phyloP scores from a whole-genome alignment of 1,139 yeast genomes.

The Yamadazyma mexicana region DNA sequence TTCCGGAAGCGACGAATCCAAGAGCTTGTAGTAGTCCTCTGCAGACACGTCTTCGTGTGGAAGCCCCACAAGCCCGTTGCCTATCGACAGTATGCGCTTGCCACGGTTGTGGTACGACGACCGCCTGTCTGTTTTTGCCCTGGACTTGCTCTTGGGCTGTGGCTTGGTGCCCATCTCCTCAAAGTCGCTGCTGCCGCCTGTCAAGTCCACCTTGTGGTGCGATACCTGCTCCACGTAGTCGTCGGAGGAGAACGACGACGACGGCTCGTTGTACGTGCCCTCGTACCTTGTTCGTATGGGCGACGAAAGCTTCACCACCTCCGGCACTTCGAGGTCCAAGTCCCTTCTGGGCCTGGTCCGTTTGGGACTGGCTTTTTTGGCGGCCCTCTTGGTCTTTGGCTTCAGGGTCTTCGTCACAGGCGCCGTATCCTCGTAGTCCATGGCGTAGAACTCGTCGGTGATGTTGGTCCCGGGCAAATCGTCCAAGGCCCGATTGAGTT shows the following conservation, averaged over 20 bases:
- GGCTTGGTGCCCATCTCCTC: conserved; percentile 2
- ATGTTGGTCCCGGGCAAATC: conserved; percentile 14
- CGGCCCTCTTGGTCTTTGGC: conserved; percentile 4
- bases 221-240: conserved; percentile 33
- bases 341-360: neutral
- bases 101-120: conserved; percentile 61
- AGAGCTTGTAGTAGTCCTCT: conserved; percentile 58
- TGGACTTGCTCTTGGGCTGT: conserved; percentile 1
- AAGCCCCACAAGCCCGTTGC: conserved; percentile 68
- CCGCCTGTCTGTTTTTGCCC: conserved; percentile 33
- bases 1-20: conserved; percentile 64
- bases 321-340: conserved; percentile 16
- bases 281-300: conserved; percentile 23
- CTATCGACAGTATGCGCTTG: conserved; percentile 70
- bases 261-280: conserved; percentile 6
- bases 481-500: conserved; percentile 25
- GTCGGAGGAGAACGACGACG: conserved; percentile 15
- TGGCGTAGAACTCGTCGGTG: conserved; percentile 17
- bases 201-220: conserved; percentile 23
- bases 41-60: conserved; percentile 67
- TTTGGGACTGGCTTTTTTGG: neutral
- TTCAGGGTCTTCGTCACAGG: conserved; percentile 5
- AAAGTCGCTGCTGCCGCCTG: conserved; percentile 11
- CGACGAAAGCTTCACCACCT: conserved; percentile 23
- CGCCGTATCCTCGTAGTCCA: conserved; percentile 11